These are phyloP conservation scores for Globisporangium mamillatum DNA, from an alignment of 352 stramenopile genomes.

Conservation along the genomic window DNA sequence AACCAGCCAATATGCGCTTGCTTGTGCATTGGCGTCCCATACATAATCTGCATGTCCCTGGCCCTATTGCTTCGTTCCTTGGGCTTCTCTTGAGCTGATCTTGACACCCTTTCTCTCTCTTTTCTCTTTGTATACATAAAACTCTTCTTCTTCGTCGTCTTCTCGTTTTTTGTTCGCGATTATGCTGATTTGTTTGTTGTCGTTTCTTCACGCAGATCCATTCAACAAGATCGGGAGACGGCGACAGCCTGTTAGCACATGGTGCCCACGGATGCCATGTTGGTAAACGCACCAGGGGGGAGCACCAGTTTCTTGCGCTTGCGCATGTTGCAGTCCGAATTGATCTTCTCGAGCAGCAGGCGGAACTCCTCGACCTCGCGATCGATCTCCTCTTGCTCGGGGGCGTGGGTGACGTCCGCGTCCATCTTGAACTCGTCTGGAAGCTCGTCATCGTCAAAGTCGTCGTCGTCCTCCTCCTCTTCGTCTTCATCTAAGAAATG, in stretches of 20 bases:
- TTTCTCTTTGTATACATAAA: not conserved
- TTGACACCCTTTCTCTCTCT: not conserved
- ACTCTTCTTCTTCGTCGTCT: not conserved
- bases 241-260: conserved; percentile 11
- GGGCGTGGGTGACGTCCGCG: conserved; percentile 22
- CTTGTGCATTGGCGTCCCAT: not conserved
- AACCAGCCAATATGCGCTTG: not conserved
- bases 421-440: conserved; percentile 10
- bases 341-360: conserved; percentile 68
- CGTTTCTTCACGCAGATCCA: not conserved
- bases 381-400: conserved; percentile 58
- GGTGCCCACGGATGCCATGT: conserved; percentile 16
- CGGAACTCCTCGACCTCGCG: conserved; percentile 79
- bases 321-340: conserved; percentile 44
- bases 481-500: conserved; percentile 9
- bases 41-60: not conserved
- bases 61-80: not conserved
- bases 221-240: not conserved
- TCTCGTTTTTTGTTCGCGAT: not conserved
- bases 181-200: not conserved
- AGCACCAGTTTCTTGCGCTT: conserved; percentile 73
- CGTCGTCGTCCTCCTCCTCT: conserved; percentile 6
- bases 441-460: conserved; percentile 9
- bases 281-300: conserved; percentile 53
- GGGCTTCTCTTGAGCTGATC: not conserved